phyloP scores from a whole-genome alignment of 306 rosid genomes.

The Benincasa hispida region DNA sequence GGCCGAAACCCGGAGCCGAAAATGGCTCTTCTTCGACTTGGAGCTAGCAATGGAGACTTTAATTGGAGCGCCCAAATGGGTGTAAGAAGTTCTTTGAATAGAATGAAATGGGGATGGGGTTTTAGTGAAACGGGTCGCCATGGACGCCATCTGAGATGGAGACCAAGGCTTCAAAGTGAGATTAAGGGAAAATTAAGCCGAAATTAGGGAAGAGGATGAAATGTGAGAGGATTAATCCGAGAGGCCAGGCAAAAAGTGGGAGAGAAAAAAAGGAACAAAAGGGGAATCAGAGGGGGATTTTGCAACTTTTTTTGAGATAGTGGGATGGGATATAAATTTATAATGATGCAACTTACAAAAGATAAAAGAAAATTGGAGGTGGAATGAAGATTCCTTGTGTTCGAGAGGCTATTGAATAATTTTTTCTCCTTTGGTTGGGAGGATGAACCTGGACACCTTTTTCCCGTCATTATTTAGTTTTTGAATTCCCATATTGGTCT shows the following conservation, averaged over 20 bases:
- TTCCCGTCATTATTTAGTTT: not conserved
- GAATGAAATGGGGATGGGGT: constrained; percentile 29
- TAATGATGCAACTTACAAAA: not conserved
- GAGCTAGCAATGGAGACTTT: constrained; percentile 16
- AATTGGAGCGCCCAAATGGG: constrained; percentile 35
- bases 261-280: not conserved
- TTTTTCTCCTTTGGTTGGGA: not conserved
- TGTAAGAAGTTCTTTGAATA: constrained; percentile 13
- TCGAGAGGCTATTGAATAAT: not conserved
- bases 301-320: not conserved
- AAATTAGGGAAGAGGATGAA: not conserved
- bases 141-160: constrained; percentile 80
- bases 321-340: not conserved
- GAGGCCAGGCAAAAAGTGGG: not conserved
- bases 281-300: not conserved
- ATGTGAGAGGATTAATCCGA: not conserved
- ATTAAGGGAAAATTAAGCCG: not conserved
- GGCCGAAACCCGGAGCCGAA: constrained; percentile 38
- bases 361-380: not conserved
- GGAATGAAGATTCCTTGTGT: not conserved
- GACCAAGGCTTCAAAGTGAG: not conserved
- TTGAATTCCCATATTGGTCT: not conserved
- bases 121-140: constrained; percentile 48
- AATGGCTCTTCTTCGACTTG: constrained; percentile 8
- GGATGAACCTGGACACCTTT: constrained; percentile 33